Conservation (phyloP, 1,284 basidiomycete genomes). For the Neonothopanus nambi region DNA sequence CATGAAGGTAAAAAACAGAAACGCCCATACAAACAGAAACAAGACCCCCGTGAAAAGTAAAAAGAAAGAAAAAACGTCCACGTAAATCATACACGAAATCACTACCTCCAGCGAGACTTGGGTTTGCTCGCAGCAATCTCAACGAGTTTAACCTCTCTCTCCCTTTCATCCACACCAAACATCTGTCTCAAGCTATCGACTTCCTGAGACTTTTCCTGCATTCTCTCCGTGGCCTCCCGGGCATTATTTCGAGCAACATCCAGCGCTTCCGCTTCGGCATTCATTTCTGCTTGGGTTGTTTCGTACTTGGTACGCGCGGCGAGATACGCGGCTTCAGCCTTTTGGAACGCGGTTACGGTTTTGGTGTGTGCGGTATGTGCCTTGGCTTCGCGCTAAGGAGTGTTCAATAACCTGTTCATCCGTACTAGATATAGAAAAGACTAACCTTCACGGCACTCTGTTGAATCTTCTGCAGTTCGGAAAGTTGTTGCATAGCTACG, state of each 20-base stretch:
- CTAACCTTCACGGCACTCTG: conserved; percentile 51
- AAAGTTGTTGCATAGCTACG: conserved; percentile 50
- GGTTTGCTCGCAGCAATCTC: conserved; percentile 24
- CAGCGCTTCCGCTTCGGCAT: conserved; percentile 42
- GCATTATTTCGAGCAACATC: conserved; percentile 46
- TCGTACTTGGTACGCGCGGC: conserved; percentile 49
- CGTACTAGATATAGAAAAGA: background rate
- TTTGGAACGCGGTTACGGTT: conserved; percentile 43
- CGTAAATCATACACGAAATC: background rate
- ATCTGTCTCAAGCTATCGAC: conserved; percentile 49
- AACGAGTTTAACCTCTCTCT: conserved; percentile 44
- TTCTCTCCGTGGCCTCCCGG: conserved; percentile 44
- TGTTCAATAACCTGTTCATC: background rate
- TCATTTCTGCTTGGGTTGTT: conserved; percentile 42
- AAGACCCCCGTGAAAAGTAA: background rate
- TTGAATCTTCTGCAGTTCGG: conserved; percentile 52
- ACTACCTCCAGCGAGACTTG: conserved; percentile 15
- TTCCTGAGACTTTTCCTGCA: conserved; percentile 55
- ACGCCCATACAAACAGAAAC: no score
- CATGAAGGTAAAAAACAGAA: no score
- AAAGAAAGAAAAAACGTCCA: background rate
- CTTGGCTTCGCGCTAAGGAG: conserved; percentile 45
- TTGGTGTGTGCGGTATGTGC: conserved; percentile 45
- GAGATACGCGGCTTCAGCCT: conserved; percentile 48
- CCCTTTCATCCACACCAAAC: conserved; percentile 54